Evolutionary conservation across 106 monocot species (phyloP).

Genomic region (Phalaenopsis aphrodite): DNA sequence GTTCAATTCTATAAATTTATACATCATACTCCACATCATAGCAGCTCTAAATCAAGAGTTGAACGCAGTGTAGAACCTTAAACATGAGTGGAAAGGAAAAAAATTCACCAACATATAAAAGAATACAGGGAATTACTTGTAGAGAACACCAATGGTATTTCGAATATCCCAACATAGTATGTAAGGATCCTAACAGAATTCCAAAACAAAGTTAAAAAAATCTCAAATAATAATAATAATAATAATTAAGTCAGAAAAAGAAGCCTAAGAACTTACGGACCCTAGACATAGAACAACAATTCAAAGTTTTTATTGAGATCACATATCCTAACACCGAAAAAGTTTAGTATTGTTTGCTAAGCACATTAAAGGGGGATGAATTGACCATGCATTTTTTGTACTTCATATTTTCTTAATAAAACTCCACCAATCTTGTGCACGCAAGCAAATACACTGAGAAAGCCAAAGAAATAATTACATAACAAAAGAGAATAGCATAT

Average conservation of each 20-base stretch:
- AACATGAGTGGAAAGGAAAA: neutral
- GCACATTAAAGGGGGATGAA: too few relatives aligned
- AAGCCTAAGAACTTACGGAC: neutral
- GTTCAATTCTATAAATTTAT: neutral
- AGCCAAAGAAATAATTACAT: too few relatives aligned
- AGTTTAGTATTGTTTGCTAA: neutral
- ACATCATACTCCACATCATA: neutral
- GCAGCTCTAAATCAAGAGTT: neutral
- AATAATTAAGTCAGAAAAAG: neutral
- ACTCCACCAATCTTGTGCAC: too few relatives aligned
- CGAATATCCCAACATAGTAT: conserved; percentile 98
- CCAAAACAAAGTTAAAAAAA: neutral
- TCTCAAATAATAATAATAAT: neutral
- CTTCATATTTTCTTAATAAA: too few relatives aligned
- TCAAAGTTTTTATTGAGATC: neutral
- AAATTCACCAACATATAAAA: neutral
- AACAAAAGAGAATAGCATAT: too few relatives aligned
- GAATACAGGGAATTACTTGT: conserved; percentile 64
- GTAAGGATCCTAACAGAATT: conserved; percentile 68
- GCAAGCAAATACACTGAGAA: too few relatives aligned
- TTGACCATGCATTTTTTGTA: too few relatives aligned
- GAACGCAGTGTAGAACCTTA: neutral
- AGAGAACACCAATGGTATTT: conserved; percentile 67
- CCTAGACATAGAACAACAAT: neutral
- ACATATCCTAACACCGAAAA: neutral